Percentiles rank a stretch among this genome's conserved stretches.
These are phyloP conservation scores for Calonectria pteridis DNA, from an alignment of 2,329 filamentous ascomycete genomes.

Conservation along the genomic window DNA sequence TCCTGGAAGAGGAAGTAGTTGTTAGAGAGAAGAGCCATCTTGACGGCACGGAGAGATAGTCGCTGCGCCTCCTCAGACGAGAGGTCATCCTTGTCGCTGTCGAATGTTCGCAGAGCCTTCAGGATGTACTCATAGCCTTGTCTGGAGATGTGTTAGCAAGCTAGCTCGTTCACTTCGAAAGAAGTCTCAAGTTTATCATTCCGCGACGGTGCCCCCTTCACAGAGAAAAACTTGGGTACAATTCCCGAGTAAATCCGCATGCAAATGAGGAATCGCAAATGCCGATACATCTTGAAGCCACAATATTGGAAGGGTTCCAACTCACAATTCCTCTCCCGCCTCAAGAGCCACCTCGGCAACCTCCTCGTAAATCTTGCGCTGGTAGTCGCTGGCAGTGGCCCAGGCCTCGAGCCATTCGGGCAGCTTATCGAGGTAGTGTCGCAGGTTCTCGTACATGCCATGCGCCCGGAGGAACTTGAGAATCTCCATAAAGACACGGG, in stretches of 20 bases:
- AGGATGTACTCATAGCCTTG: constrained; percentile 76
- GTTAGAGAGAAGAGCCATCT: constrained; percentile 65
- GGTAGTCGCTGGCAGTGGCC: constrained; percentile 84
- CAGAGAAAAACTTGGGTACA: background rate
- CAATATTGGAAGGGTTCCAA: constrained; percentile 37
- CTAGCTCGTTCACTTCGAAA: constrained; percentile 4
- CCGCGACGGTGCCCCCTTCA: background rate
- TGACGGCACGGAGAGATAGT: constrained; percentile 69
- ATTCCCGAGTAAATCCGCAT: background rate
- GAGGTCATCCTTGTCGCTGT: constrained; percentile 66
- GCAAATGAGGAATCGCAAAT: background rate
- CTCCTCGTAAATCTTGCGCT: constrained; percentile 86
- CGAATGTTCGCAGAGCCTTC: constrained; percentile 72
- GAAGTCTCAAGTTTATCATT: background rate
- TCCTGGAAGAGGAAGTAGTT: constrained; percentile 81
- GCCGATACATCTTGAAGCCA: background rate
- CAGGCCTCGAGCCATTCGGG: constrained; percentile 86
- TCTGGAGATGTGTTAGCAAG: constrained; percentile 50
- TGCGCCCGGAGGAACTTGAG: constrained; percentile 83
- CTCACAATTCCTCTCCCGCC: constrained; percentile 81
- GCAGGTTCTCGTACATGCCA: constrained; percentile 84
- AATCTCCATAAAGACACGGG: constrained; percentile 91
- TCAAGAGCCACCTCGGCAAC: constrained; percentile 85
- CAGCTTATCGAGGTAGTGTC: constrained; percentile 85
- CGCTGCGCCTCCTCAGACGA: constrained; percentile 71